A percentile compares a stretch with the other conserved stretches of the same genome.
These are phyloP conservation scores for Gossypium ekmanianum DNA, from an alignment of 345 rosid genomes.

Conservation along the genomic window DNA sequence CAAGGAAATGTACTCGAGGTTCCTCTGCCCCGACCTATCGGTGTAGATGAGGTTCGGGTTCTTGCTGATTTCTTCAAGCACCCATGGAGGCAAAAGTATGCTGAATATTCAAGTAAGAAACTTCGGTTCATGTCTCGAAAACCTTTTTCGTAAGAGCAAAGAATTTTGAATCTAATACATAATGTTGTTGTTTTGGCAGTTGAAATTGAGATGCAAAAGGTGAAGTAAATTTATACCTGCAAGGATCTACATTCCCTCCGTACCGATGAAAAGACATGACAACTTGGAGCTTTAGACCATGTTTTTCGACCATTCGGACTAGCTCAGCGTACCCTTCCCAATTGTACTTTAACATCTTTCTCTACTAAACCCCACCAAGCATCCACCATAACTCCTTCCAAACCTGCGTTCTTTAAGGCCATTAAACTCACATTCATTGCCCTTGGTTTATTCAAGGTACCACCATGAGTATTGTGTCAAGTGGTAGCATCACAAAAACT, in stretches of 20 bases:
- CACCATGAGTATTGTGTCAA: slow-evolving; percentile 68
- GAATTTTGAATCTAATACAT: background rate
- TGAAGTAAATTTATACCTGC: slow-evolving; percentile 53
- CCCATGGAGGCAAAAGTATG: slow-evolving; percentile 95
- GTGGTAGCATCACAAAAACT: slow-evolving; percentile 87
- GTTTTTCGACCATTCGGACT: slow-evolving; percentile 71
- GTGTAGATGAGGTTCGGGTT: slow-evolving; percentile 92
- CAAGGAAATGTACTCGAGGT: slow-evolving; percentile 83
- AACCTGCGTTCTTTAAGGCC: slow-evolving; percentile 91
- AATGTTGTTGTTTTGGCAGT: background rate
- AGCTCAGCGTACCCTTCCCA: slow-evolving; percentile 97
- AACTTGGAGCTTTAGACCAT: slow-evolving; percentile 82
- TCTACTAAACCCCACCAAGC: slow-evolving; percentile 98
- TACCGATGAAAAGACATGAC: slow-evolving; percentile 98
- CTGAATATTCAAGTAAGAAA: slow-evolving; percentile 29
- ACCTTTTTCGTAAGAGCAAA: no score
- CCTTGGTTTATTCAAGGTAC: slow-evolving; percentile 68
- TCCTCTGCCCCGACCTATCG: slow-evolving; percentile 81
- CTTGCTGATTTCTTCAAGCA: slow-evolving; percentile 84
- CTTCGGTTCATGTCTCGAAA: background rate
- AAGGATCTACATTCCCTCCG: slow-evolving; percentile 96
- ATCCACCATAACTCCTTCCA: slow-evolving; percentile 96
- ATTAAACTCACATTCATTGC: slow-evolving; percentile 87
- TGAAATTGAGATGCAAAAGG: background rate
- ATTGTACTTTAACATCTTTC: slow-evolving; percentile 82